phyloP scores from a whole-genome alignment of 208 protist genomes.

The Porcisia deanei region DNA sequence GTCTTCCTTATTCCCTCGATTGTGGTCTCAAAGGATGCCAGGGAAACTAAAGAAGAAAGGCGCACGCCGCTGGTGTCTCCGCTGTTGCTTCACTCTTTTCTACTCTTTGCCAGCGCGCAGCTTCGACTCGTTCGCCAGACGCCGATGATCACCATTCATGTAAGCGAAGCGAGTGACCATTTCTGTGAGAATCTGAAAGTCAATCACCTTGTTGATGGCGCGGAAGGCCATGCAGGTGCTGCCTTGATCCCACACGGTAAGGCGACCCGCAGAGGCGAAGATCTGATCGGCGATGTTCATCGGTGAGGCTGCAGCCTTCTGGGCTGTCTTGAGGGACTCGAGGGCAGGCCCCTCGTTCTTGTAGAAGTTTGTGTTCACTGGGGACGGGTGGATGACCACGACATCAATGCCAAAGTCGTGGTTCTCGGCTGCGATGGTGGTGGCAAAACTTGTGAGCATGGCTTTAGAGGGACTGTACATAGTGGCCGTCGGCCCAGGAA shows the following conservation, averaged over 20 bases:
- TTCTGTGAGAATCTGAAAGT: conserved; percentile 86
- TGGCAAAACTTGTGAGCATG: conserved; percentile 89
- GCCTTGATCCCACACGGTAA: conserved; percentile 89
- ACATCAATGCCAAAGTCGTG: conserved; percentile 85
- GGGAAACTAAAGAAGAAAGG: background rate
- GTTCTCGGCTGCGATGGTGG: conserved; percentile 79
- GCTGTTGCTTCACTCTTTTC: background rate
- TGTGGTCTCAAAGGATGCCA: background rate
- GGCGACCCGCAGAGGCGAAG: conserved; percentile 79
- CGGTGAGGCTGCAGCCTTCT: conserved; percentile 70
- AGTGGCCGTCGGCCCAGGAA: conserved; percentile 87
- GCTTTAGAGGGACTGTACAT: conserved; percentile 93
- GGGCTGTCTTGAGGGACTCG: conserved; percentile 68
- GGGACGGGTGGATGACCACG: conserved; percentile 86
- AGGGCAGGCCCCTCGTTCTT: conserved; percentile 83
- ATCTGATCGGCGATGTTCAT: conserved; percentile 84
- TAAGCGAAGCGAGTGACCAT: conserved; percentile 75
- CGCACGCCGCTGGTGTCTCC: conserved; percentile 15
- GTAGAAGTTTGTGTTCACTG: conserved; percentile 91
- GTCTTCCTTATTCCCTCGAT: no score
- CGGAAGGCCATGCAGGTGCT: conserved; percentile 67
- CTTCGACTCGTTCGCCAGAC: conserved; percentile 54
- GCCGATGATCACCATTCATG: conserved; percentile 73
- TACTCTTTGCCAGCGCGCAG: conserved; percentile 37
- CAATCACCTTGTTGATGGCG: conserved; percentile 78